Evolutionary conservation across 768 basidiomycete species (phyloP).

Genomic region (Russula griseocarnosa): DNA sequence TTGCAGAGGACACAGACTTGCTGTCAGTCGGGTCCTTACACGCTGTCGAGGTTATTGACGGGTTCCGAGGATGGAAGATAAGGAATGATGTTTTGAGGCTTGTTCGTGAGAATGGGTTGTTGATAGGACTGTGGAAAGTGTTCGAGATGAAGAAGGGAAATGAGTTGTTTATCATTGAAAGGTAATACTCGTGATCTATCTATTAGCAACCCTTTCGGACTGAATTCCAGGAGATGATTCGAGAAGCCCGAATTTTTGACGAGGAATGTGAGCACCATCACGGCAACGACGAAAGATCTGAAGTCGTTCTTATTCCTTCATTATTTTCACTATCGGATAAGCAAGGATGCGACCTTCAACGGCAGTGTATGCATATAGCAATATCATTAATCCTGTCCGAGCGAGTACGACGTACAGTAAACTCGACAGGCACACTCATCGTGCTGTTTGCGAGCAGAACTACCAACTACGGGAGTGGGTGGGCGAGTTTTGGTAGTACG

Average conservation of each 20-base stretch:
- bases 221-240: neutral
- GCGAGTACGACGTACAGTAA: neutral
- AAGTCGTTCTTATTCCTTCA: no score
- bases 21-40: constrained; percentile 39
- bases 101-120: constrained; percentile 30
- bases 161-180: constrained; percentile 50
- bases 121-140: constrained; percentile 28
- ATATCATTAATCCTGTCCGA: no score
- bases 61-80: constrained; percentile 43
- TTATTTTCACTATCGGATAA: no score
- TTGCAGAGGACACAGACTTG: constrained; percentile 45
- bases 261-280: neutral
- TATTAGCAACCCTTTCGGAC: neutral
- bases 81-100: constrained; percentile 31
- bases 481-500: neutral
- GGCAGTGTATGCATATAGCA: no score
- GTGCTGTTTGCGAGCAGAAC: neutral
- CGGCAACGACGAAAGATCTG: neutral
- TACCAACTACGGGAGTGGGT: neutral
- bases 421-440: neutral
- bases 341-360: no score
- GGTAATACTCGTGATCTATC: constrained; percentile 15
- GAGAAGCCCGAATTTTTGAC: neutral
- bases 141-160: constrained; percentile 40
- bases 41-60: constrained; percentile 42